Base-by-base conservation (phyloP, 2,329 filamentous ascomycete species). In the Chalaropsis thielavioides region DNA sequence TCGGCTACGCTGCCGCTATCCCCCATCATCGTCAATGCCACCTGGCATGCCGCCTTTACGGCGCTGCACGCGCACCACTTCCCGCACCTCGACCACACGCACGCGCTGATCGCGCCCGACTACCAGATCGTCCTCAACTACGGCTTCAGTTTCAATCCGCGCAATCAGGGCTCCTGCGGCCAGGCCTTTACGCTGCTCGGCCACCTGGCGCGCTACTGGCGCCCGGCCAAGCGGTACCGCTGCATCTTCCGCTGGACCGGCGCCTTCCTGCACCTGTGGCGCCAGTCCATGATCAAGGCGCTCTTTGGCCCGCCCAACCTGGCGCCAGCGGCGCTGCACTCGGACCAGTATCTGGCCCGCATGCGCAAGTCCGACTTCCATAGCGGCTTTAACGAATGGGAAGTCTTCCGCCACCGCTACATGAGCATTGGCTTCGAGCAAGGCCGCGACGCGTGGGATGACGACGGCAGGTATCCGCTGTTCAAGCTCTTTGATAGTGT, bases 51-150 rank as follows among this genome's bases (percentile, higher is more conserved):
- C 1, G 41, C 56, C 17, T 40, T 65, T 7, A 27, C 63, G 8
- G 19, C 56, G 15, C 31, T 65, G 3, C 58, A 61, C 46, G 63
- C 63, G 7, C 58, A 61, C 15, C 63, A 65, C 58, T 65, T 65
- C 41, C 63, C 63, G 15, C 41, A 61, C 43, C 56, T 65, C 1
- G 63, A 65, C 24, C n/a, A 27, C 2, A 51, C 8, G 3, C 22
- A 22, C 27, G 56, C 24, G 4, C 41, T 61, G 7, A 40, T 61
- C 4, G 40, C 40, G 31, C n/a, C 43, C 0, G 63, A 65, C 41
- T 65, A 61, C 11, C 54, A 61, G n/a, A 24, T 61, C 38, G 19
- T 59, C 6, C 63, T 65, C 27, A 65, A 65, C 58, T 65, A 65
- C 63, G 63, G 58, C 44, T 49, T 46, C 22, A 31, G 27, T 1